Conservation (phyloP, 306 rosid genomes). For the Citrullus mucosospermus region DNA sequence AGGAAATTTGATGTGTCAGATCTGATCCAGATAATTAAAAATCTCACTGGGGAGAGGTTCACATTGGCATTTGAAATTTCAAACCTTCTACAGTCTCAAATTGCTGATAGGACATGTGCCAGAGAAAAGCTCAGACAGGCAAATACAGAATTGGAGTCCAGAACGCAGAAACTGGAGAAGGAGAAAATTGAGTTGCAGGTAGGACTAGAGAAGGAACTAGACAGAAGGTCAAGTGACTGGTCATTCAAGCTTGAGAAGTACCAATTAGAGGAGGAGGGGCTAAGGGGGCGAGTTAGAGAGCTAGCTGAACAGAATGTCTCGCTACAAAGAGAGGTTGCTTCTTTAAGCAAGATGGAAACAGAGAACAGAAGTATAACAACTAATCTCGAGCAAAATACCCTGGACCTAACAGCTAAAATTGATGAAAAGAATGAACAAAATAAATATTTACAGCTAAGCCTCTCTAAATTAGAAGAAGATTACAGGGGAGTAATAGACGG, state of each 20-base stretch:
- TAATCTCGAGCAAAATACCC: slow-evolving; percentile 43
- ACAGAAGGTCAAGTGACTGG: slow-evolving; percentile 96
- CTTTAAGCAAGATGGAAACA: slow-evolving; percentile 52
- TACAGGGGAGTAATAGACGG: slow-evolving; percentile 44
- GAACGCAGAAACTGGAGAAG: slow-evolving; percentile 52
- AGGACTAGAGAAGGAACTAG: slow-evolving; percentile 79
- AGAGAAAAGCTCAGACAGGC: slow-evolving; percentile 49
- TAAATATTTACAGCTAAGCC: slow-evolving; percentile 36
- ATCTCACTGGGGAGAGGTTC: slow-evolving; percentile 51
- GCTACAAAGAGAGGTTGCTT: slow-evolving; percentile 79
- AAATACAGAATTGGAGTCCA: slow-evolving; percentile 48
- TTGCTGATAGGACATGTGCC: slow-evolving; percentile 57
- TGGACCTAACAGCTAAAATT: slow-evolving; percentile 36
- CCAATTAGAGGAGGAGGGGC: slow-evolving; percentile 80
- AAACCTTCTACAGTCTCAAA: slow-evolving; percentile 54
- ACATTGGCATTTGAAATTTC: slow-evolving; percentile 70
- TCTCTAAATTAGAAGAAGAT: slow-evolving; percentile 50
- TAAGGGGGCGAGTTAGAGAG: slow-evolving; percentile 93
- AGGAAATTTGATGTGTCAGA: slow-evolving; percentile 44
- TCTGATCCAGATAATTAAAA: slow-evolving; percentile 50
- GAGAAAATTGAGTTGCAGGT: slow-evolving; percentile 84
- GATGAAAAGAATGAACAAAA: slow-evolving; percentile 47
- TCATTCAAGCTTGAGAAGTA: slow-evolving; percentile 79
- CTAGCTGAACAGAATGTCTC: slow-evolving; percentile 96
- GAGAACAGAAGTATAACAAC: slow-evolving; percentile 40